Conservation (phyloP, 1,284 basidiomycete species). For the Ustilago esculenta region DNA sequence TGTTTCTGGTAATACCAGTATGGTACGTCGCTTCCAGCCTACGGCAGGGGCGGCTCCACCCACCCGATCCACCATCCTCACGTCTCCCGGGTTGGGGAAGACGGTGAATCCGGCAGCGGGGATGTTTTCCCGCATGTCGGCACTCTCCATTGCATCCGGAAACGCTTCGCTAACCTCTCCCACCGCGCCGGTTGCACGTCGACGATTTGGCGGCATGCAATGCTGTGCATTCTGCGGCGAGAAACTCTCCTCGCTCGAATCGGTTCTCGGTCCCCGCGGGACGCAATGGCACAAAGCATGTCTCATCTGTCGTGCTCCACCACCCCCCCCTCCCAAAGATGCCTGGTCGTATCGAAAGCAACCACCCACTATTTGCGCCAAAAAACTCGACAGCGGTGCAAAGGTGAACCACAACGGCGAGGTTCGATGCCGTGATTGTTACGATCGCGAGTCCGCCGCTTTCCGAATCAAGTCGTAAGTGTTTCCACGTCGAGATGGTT, state of each 20-base stretch:
- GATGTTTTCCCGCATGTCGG: constrained; percentile 32
- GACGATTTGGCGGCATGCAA: constrained; percentile 45
- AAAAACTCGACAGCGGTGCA: constrained; percentile 50
- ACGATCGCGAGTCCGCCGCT: constrained; percentile 19
- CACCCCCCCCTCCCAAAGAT: not conserved
- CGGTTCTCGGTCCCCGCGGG: constrained; percentile 46
- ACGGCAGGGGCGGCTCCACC: constrained; percentile 52
- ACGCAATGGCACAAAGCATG: constrained; percentile 52
- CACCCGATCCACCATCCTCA: constrained; percentile 30
- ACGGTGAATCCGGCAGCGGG: constrained; percentile 45
- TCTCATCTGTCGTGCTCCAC: constrained; percentile 38
- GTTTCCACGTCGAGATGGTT: not conserved
- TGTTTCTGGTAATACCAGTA: no score
- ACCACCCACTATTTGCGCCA: constrained; percentile 23
- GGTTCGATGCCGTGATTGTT: constrained; percentile 56
- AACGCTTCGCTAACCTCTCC: constrained; percentile 1
- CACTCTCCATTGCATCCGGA: constrained; percentile 10
- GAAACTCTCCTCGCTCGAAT: constrained; percentile 50
- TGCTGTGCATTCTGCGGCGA: constrained; percentile 42
- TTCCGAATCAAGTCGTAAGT: constrained; percentile 16
- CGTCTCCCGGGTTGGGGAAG: no score
- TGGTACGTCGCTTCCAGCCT: constrained; percentile 33
- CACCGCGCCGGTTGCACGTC: not conserved
- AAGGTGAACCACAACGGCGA: constrained; percentile 50
- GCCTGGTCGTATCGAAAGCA: not conserved